A percentile compares a stretch with the other conserved stretches of the same genome.
Conservation (phyloP, 305 asterid genomes). For the Lippia alba region DNA sequence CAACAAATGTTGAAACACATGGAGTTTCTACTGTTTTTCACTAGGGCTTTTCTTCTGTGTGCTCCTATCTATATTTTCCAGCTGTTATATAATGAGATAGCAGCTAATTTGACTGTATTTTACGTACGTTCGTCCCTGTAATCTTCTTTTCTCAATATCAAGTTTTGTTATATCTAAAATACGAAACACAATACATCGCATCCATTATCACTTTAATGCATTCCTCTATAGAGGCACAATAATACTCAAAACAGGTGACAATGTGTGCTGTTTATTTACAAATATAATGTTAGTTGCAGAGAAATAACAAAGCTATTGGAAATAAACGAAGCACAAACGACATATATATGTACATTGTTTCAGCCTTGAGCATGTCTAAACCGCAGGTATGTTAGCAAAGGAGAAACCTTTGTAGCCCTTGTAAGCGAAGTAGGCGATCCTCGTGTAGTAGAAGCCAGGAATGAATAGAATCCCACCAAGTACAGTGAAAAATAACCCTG, state of each 20-base stretch:
- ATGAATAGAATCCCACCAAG: slow-evolving; percentile 83
- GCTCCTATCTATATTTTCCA: slow-evolving; percentile 24
- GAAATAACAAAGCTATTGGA: neutral
- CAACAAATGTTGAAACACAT: slow-evolving; percentile 3
- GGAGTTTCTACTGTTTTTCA: slow-evolving; percentile 7
- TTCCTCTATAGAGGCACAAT: neutral
- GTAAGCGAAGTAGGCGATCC: slow-evolving; percentile 92
- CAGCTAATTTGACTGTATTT: slow-evolving; percentile 5
- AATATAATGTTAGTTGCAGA: slow-evolving; percentile 16
- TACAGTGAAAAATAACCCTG: slow-evolving; percentile 82
- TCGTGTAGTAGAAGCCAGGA: slow-evolving; percentile 86
- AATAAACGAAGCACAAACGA: neutral
- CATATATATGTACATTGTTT: slow-evolving; percentile 20
- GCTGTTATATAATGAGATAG: slow-evolving; percentile 27
- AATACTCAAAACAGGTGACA: slow-evolving; percentile 18
- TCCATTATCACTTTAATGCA: slow-evolving; percentile 1
- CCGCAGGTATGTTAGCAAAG: slow-evolving; percentile 81
- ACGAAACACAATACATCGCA: neutral
- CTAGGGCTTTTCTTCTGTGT: slow-evolving; percentile 11
- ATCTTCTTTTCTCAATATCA: neutral
- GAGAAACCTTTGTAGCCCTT: slow-evolving; percentile 95
- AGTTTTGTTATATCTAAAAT: too few species aligned
- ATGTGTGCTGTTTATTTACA: slow-evolving; percentile 33
- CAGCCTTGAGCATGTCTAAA: slow-evolving; percentile 44
- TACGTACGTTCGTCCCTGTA: neutral